Percentiles rank a stretch among this genome's conserved stretches.
phyloP scores from a whole-genome alignment of 257 asterid species.

The Rhazya stricta region DNA sequence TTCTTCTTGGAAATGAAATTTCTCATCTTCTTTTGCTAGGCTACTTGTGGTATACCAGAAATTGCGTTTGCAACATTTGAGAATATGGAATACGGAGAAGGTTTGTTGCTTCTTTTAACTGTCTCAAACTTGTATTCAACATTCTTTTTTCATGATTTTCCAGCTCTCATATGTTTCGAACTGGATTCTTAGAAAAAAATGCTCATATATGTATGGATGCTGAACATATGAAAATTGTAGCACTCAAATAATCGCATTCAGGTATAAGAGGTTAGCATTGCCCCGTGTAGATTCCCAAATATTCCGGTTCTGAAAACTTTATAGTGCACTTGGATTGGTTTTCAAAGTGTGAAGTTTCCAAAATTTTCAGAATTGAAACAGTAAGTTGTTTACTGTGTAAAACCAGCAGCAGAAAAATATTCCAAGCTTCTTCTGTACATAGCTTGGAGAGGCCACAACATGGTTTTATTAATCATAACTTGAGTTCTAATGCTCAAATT shows the following conservation, averaged over 20 bases:
- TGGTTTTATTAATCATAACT: neutral
- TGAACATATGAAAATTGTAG: neutral
- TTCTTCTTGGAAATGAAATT: slow-evolving; percentile 4
- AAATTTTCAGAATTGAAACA: no score
- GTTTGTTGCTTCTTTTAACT: slow-evolving; percentile 36
- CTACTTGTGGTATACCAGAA: slow-evolving; percentile 97
- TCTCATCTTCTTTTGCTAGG: slow-evolving; percentile 43
- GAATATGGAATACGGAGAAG: slow-evolving; percentile 98
- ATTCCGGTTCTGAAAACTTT: neutral
- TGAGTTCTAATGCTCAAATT: neutral
- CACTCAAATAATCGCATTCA: neutral
- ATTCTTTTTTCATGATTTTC: neutral
- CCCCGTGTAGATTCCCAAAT: neutral
- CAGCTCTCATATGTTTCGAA: neutral
- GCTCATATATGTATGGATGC: neutral
- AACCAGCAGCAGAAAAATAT: neutral
- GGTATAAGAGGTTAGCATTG: neutral
- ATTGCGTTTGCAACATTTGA: slow-evolving; percentile 85
- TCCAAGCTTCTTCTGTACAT: neutral
- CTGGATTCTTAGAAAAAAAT: neutral
- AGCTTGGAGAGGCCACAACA: neutral
- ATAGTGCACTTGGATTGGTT: no score
- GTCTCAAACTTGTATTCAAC: slow-evolving; percentile 13
- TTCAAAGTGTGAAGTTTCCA: no score
- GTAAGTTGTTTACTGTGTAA: neutral